Evolutionary conservation across 2,329 filamentous ascomycete species (phyloP), one percentile per base, ranked within the genome.

Genomic region (Periconia macrospinosa): DNA sequence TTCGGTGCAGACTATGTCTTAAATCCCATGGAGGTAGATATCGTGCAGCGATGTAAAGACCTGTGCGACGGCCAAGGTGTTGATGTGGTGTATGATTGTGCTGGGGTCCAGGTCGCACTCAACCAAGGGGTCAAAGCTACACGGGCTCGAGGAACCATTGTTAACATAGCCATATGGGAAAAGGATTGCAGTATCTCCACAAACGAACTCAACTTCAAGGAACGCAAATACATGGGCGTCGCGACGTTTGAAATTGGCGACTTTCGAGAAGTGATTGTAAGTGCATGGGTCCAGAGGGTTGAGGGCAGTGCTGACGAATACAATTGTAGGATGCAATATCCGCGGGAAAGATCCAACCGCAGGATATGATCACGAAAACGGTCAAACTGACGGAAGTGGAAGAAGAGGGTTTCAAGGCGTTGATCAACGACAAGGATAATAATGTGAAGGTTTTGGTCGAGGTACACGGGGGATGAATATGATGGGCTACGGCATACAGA

Each of bases 161-260:
- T 83, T 51, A 83, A 83, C 51, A 81, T 83, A 48, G 81, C 81
- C 9, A 79, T 84, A 37, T 83, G 80, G 80, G 80, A 82, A 66
- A 81, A 82, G 64, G 66, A 75, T n/a, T 78, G 75, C 44, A 75
- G 72, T 0, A 73, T 83, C 41, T 69, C 72, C 33, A 78, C 80
- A 5, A 83, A 83, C 51, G 75, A 79, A 52, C 69, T 83, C 35
- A 76, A 80, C 3, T 83, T 83, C 70, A 76, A 79, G 53, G 81
- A 83, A 67, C 71, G 77, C 49, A 77, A 65, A n/a, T 83, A 81
- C 53, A 73, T 81, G 65, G 80, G 79, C 33, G 76, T 82, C 35
- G 79, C 79, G 23, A 82, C 79, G 1, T 83, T 81, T 63, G 71
- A 76, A 41, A 70, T 77, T n/a, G 78, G 77, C 1, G 81, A 83